These are phyloP conservation scores for Auricularia sp. DNA, from an alignment of 768 basidiomycete species.

Conservation along the genomic window DNA sequence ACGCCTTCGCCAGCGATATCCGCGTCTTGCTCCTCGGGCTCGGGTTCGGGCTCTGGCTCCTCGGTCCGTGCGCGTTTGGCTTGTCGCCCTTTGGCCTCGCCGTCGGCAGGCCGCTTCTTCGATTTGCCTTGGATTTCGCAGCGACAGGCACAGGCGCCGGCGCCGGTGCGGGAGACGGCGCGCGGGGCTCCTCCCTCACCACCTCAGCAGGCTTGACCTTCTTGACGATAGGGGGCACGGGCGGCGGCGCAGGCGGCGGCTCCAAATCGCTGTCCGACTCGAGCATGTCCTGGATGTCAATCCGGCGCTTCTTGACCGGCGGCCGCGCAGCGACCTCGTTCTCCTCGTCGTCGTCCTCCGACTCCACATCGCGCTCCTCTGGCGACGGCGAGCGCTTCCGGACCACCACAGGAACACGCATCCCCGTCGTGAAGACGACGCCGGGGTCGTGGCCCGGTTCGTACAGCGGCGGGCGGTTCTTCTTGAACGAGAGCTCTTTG, in stretches of 20 bases:
- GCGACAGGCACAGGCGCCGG: constrained; percentile 1
- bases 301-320: constrained; percentile 24
- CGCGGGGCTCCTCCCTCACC: constrained; percentile 29
- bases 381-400: background rate
- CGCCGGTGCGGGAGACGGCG: constrained; percentile 21
- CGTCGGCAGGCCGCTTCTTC: constrained; percentile 13
- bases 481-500: constrained; percentile 37
- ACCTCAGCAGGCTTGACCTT: constrained; percentile 23
- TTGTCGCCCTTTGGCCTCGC: background rate
- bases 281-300: constrained; percentile 19
- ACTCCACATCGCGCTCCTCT: constrained; percentile 3
- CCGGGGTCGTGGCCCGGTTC: no score
- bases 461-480: constrained; percentile 7
- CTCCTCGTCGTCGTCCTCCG: constrained; percentile 2
- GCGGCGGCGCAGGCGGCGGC: constrained; percentile 4
- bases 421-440: background rate
- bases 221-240: no score
- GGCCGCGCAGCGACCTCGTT: constrained; percentile 6
- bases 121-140: constrained; percentile 5
- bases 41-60: constrained; percentile 41
- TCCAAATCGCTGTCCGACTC: constrained; percentile 10
- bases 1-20: constrained; percentile 13
- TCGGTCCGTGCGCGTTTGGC: constrained; percentile 8
- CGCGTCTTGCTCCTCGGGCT: constrained; percentile 38
- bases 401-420: background rate